Percentiles rank a stretch among this genome's conserved stretches.
Evolutionary conservation across 2,329 filamentous ascomycete species (phyloP).

Genomic region (Fusarium mangiferae): DNA sequence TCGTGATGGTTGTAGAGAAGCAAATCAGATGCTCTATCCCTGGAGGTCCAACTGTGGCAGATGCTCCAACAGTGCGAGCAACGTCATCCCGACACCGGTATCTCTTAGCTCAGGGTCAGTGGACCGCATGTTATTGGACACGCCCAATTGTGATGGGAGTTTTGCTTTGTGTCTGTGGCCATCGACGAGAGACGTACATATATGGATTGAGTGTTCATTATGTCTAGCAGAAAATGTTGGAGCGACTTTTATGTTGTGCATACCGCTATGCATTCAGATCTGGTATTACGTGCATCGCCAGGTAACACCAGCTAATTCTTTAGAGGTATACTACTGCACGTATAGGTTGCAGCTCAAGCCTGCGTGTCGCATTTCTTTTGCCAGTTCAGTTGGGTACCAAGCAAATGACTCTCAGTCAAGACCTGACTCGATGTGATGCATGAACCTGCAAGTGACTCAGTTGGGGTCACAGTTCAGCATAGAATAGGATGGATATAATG

Average conservation of each 20-base stretch:
- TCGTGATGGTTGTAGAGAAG: constrained; percentile 4
- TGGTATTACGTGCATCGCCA: constrained; percentile 30
- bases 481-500: neutral
- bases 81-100: constrained; percentile 5
- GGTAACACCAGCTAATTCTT: constrained; percentile 5
- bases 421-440: constrained; percentile 31
- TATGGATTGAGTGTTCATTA: neutral
- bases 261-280: constrained; percentile 39
- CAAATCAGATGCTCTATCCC: constrained; percentile 14
- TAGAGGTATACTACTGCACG: neutral
- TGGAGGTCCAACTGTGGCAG: constrained; percentile 18
- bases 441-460: constrained; percentile 28
- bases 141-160: constrained; percentile 6
- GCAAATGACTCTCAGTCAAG: constrained; percentile 21
- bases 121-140: constrained; percentile 18
- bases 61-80: constrained; percentile 38
- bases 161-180: constrained; percentile 10
- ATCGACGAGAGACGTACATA: neutral
- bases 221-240: constrained; percentile 17
- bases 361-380: neutral
- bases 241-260: constrained; percentile 41
- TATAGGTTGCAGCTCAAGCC: constrained; percentile 4
- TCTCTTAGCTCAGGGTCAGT: constrained; percentile 14
- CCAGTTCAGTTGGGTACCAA: neutral
- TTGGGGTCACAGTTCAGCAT: constrained; percentile 15